A percentile compares a stretch with the other conserved stretches of the same genome.
Evolutionary conservation across 805 yeast genomes (phyloP).

Genomic region (Saturnispora besseyi): DNA sequence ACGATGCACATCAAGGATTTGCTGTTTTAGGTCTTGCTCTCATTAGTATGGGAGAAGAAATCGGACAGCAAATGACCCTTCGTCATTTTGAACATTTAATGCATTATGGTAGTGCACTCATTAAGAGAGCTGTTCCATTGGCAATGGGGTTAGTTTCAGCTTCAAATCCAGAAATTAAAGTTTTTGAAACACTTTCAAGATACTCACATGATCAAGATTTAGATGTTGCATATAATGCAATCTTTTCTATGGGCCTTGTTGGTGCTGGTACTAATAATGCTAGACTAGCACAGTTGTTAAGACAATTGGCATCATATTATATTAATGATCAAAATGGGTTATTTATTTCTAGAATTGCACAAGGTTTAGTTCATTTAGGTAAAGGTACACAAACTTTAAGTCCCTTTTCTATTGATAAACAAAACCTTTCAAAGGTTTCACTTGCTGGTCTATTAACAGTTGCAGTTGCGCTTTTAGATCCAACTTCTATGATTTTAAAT

Average conservation of each 20-base stretch:
- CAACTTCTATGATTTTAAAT: constrained; percentile 68
- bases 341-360: constrained; percentile 90
- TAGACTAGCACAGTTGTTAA: constrained; percentile 86
- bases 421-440: constrained; percentile 77
- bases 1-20: constrained; percentile 64
- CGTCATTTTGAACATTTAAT: constrained; percentile 96
- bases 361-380: constrained; percentile 91
- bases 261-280: constrained; percentile 99
- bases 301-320: constrained; percentile 92
- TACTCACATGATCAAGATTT: constrained; percentile 93
- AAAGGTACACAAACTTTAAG: constrained; percentile 88
- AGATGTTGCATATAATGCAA: constrained; percentile 90
- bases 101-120: constrained; percentile 92
- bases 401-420: constrained; percentile 85
- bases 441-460: constrained; percentile 84
- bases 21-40: constrained; percentile 92
- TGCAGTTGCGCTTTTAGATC: constrained; percentile 76
- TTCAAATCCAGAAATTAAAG: constrained; percentile 93
- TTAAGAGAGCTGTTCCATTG: constrained; percentile 89
- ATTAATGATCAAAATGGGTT: constrained; percentile 82
- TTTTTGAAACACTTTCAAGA: constrained; percentile 90
- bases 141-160: constrained; percentile 96
- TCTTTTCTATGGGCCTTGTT: constrained; percentile 93
- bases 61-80: constrained; percentile 94
- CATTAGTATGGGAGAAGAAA: constrained; percentile 95